Conservation (phyloP, 1,284 basidiomycete species). For the Ustilago trichophora region DNA sequence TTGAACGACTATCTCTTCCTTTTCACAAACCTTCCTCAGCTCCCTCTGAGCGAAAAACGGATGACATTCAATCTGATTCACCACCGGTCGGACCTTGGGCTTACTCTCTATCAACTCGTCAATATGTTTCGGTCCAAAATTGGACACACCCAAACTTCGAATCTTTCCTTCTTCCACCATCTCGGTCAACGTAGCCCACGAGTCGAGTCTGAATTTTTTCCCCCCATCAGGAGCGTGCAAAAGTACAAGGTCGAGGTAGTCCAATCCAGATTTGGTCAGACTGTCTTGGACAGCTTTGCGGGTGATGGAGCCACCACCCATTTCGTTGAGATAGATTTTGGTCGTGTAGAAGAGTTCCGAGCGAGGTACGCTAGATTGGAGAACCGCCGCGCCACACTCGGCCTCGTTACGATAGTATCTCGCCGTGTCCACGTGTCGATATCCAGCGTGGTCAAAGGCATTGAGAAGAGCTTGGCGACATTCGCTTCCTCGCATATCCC, state of each 20-base stretch:
- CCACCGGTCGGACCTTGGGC: slow-evolving; percentile 46
- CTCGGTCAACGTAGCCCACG: slow-evolving; percentile 54
- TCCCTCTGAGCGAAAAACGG: slow-evolving; percentile 71
- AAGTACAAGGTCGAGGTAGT: slow-evolving; percentile 72
- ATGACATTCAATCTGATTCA: slow-evolving; percentile 59
- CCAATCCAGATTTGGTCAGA: slow-evolving; percentile 75
- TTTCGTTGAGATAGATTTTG: slow-evolving; percentile 71
- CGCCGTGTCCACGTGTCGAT: slow-evolving; percentile 60
- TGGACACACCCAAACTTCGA: slow-evolving; percentile 72
- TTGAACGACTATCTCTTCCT: slow-evolving; percentile 77
- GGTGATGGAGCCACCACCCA: slow-evolving; percentile 67
- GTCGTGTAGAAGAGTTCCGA: slow-evolving; percentile 84
- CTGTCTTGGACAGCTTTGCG: slow-evolving; percentile 72
- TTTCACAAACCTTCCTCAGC: slow-evolving; percentile 75
- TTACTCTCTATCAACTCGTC: slow-evolving; percentile 46
- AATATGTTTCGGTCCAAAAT: slow-evolving; percentile 51
- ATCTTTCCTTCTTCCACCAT: slow-evolving; percentile 52
- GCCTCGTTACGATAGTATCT: slow-evolving; percentile 75
- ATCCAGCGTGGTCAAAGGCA: slow-evolving; percentile 66
- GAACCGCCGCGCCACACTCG: slow-evolving; percentile 83
- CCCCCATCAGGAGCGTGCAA: slow-evolving; percentile 53
- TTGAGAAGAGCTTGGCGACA: slow-evolving; percentile 26
- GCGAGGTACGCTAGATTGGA: slow-evolving; percentile 76
- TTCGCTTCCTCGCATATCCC: slow-evolving; percentile 40
- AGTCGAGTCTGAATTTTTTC: slow-evolving; percentile 66